These are phyloP conservation scores for Coniochaeta prunicola DNA, from an alignment of 2,329 filamentous ascomycete species.

Conservation along the genomic window DNA sequence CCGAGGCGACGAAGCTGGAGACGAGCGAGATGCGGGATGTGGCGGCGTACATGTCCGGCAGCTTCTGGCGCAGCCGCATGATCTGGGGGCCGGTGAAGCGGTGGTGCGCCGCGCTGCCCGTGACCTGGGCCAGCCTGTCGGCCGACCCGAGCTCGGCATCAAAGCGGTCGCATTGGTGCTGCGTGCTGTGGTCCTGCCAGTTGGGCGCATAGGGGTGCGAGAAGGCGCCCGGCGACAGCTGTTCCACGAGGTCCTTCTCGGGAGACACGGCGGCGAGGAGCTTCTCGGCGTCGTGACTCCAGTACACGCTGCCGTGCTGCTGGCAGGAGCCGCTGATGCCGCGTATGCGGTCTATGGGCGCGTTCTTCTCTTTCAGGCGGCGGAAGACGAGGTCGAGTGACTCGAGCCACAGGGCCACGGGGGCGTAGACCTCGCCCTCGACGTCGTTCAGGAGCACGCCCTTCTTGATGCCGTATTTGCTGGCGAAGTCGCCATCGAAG, in stretches of 20 bases:
- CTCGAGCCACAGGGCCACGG: slow-evolving; percentile 91
- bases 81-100: slow-evolving; percentile 98
- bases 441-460: slow-evolving; percentile 76
- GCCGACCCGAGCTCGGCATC: slow-evolving; percentile 62
- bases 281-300: slow-evolving; percentile 63
- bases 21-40: slow-evolving; percentile 87
- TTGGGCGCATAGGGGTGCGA: slow-evolving; percentile 86
- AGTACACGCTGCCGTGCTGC: slow-evolving; percentile 97
- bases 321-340: slow-evolving; percentile 89
- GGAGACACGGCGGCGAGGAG: slow-evolving; percentile 55
- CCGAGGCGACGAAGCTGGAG: slow-evolving; percentile 87
- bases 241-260: slow-evolving; percentile 58
- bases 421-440: slow-evolving; percentile 86
- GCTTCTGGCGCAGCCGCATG: slow-evolving; percentile 72
- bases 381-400: slow-evolving; percentile 78
- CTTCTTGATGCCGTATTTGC: slow-evolving; percentile 74
- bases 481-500: slow-evolving; percentile 76
- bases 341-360: slow-evolving; percentile 67
- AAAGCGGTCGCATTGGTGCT: slow-evolving; percentile 84
- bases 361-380: slow-evolving; percentile 60
- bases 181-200: slow-evolving; percentile 96
- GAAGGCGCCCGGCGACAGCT: slow-evolving; percentile 61
- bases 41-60: slow-evolving; percentile 72
- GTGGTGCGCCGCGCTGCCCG: slow-evolving; percentile 92
- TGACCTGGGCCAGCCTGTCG: slow-evolving; percentile 65